Evolutionary conservation across 805 yeast genomes (phyloP).

Genomic region (Yarrowia porcina): DNA sequence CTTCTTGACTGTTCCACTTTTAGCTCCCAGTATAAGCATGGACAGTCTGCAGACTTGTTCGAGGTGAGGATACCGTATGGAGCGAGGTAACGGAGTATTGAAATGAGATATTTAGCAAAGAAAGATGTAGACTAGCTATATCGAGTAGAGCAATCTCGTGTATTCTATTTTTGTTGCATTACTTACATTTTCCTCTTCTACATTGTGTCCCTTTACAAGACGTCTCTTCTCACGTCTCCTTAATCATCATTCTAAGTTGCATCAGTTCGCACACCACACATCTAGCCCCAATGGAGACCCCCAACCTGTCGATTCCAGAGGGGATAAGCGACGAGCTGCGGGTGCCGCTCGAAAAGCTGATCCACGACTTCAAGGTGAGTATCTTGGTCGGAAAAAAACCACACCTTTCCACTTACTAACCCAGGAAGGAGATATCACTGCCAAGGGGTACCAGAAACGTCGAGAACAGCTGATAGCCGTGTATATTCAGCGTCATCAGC

Average conservation of each 20-base stretch:
- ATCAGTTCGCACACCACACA: neutral
- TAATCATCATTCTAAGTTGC: too few relatives aligned
- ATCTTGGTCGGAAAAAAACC: neutral
- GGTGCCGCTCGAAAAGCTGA: constrained; percentile 19
- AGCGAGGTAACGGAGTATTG: too few relatives aligned
- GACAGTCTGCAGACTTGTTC: too few relatives aligned
- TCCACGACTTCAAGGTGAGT: constrained; percentile 15
- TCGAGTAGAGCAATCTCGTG: too few relatives aligned
- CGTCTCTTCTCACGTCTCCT: too few relatives aligned
- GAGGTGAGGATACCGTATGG: too few relatives aligned
- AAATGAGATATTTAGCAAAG: too few relatives aligned
- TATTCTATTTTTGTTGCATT: too few relatives aligned
- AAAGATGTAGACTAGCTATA: too few relatives aligned
- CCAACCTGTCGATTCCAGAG: constrained; percentile 21
- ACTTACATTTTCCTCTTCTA: neutral
- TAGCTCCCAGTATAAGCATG: too few relatives aligned
- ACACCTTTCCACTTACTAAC: neutral
- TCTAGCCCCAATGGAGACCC: constrained; percentile 21
- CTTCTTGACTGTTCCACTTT: too few relatives aligned
- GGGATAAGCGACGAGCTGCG: constrained; percentile 23
- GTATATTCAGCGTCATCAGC: constrained; percentile 27
- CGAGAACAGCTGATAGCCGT: constrained; percentile 44
- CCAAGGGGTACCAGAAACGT: constrained; percentile 65
- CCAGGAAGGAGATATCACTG: constrained; percentile 66
- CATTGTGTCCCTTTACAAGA: too few relatives aligned